phyloP scores from a whole-genome alignment of 176 grass and related monocot species.

The Oryza coarctata region DNA sequence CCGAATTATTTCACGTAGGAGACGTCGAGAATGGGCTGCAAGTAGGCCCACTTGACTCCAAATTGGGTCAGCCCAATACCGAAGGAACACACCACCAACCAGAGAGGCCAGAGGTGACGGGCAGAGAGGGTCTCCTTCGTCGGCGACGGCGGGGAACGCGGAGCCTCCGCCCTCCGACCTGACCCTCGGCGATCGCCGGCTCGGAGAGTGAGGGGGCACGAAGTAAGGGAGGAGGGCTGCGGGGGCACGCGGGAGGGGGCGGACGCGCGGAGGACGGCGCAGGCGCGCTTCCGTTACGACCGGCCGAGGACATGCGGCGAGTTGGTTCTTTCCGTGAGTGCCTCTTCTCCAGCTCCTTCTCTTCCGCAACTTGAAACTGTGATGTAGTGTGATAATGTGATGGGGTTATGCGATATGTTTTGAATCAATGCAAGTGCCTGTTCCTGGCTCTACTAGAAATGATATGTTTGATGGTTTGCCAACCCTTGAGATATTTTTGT shows the following conservation, averaged over 20 bases:
- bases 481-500: neutral
- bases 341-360: neutral
- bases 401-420: neutral
- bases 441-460: neutral
- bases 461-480: neutral
- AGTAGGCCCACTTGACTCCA: neutral
- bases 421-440: neutral
- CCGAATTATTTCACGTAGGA: neutral
- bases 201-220: neutral
- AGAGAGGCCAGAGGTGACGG: no score
- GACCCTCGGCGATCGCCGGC: neutral
- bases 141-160: neutral
- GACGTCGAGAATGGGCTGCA: neutral
- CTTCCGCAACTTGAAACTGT: neutral
- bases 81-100: no score
- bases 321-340: neutral
- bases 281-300: neutral
- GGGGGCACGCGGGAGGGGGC: neutral
- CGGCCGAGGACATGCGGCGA: neutral
- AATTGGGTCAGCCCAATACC: neutral
- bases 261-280: neutral
- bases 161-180: neutral
- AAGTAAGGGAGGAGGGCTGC: neutral
- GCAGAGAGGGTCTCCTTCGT: neutral
- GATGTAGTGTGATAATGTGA: no score